Percentiles rank a stretch among this genome's conserved stretches.
Conservation (phyloP, 768 basidiomycete species). For the Boletellus ananiceps region DNA sequence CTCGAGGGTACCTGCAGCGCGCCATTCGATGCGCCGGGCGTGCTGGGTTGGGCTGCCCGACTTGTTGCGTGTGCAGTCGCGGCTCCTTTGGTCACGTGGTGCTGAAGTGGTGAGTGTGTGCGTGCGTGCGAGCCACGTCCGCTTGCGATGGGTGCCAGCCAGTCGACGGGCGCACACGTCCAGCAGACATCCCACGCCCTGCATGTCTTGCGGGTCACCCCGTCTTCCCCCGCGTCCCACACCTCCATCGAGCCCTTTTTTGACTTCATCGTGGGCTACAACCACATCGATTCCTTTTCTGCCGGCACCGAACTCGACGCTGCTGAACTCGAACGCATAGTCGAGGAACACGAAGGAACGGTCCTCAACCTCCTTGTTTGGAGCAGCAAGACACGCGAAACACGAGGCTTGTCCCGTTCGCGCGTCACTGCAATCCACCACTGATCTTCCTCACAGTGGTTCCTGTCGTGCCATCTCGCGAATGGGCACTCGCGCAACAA, state of each 20-base stretch:
- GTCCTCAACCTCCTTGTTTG: conserved; percentile 71
- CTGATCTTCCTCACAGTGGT: conserved; percentile 53
- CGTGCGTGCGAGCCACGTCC: not conserved
- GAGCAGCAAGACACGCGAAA: conserved; percentile 74
- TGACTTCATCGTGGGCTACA: conserved; percentile 90
- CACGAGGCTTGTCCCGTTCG: conserved; percentile 49
- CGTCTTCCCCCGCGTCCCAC: conserved; percentile 81
- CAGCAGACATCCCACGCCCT: conserved; percentile 48
- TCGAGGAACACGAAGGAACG: conserved; percentile 74
- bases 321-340: conserved; percentile 69
- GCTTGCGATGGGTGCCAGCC: conserved; percentile 63
- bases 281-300: conserved; percentile 56
- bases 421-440: not conserved
- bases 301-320: conserved; percentile 56
- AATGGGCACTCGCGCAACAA: conserved; percentile 61
- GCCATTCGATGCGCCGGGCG: too few species aligned
- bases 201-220: conserved; percentile 87
- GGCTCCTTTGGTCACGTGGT: not conserved
- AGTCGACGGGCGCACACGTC: conserved; percentile 49
- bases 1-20: too few species aligned
- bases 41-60: too few species aligned
- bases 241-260: conserved; percentile 90
- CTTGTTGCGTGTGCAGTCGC: too few species aligned
- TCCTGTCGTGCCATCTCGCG: conserved; percentile 75
- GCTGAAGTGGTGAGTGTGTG: too few species aligned